Percentiles rank a stretch among this genome's conserved stretches.
Evolutionary conservation across 495 filamentous ascomycete genomes (phyloP).

Genomic region (Cercophora samala): DNA sequence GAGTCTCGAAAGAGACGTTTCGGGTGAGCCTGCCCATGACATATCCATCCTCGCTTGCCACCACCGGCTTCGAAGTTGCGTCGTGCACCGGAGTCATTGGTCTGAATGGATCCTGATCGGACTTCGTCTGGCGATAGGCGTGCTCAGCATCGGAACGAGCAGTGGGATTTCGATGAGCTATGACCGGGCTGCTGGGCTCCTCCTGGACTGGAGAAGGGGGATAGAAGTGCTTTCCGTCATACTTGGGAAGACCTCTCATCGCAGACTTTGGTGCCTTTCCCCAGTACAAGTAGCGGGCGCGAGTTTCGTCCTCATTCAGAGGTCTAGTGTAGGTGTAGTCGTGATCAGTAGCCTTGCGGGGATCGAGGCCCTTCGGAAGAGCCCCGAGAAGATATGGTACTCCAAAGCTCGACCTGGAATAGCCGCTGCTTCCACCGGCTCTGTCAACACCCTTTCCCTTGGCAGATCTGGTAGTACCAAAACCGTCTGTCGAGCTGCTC

Average conservation of each 20-base stretch:
- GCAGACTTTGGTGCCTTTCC: slow-evolving; percentile 42
- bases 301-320: slow-evolving; percentile 48
- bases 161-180: slow-evolving; percentile 10
- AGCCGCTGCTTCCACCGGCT: slow-evolving; percentile 1
- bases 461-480: not conserved
- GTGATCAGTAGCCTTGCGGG: slow-evolving; percentile 29
- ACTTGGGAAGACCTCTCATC: slow-evolving; percentile 50
- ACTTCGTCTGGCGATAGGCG: slow-evolving; percentile 25
- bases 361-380: slow-evolving; percentile 38
- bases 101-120: slow-evolving; percentile 40
- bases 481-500: not conserved
- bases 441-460: not conserved
- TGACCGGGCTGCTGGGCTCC: slow-evolving; percentile 14
- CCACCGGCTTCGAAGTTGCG: slow-evolving; percentile 21
- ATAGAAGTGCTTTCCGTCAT: slow-evolving; percentile 57
- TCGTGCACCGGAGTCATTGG: slow-evolving; percentile 29
- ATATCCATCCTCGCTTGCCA: slow-evolving; percentile 26
- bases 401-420: slow-evolving; percentile 14
- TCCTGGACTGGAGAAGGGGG: slow-evolving; percentile 50
- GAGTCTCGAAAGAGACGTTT: slow-evolving; percentile 24
- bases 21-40: slow-evolving; percentile 13
- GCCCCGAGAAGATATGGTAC: slow-evolving; percentile 46
- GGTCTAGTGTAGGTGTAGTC: slow-evolving; percentile 49
- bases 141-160: slow-evolving; percentile 17
- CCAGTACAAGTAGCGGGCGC: slow-evolving; percentile 51